Base-by-base conservation (phyloP, 2,329 filamentous ascomycete genomes). In the Thielaviopsis ethacetica region DNA sequence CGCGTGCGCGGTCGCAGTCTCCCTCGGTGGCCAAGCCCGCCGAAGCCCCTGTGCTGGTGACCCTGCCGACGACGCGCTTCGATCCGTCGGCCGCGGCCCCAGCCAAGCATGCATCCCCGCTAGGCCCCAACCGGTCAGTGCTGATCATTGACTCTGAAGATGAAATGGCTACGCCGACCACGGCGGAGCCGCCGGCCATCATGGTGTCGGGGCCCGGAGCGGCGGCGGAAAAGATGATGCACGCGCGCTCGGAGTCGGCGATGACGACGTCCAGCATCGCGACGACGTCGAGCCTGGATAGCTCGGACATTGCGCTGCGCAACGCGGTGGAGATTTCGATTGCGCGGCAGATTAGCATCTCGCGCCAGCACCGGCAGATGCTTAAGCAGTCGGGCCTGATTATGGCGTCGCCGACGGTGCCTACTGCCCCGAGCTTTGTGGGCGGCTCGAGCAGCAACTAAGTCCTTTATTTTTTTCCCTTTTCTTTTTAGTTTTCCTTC, bases 331-430 rank as follows among this genome's bases (percentile, higher is more conserved):
- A 85, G 67, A 74, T 84, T 53, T 85, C 82, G 1, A 85, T 86
- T 63, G 83, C 83, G 0, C 74, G 84, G 1, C 82, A 86, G 67
- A 84, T 86, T 63, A 84, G 79, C 63, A 72, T 86, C 26, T 84
- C 81, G 13, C 72, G 77, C 13, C 75, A 82, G 68, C 83, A 85
- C 67, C 73, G 79, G 19, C 76, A 78, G 65, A 70, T 84, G 62
- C 70, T 85, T 1, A 60, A 62, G 50, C 62, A 58, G 30, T 58
- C 57, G 57, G 62, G 34, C 53, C 30, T 62, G 13, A 59, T 63
- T 50, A 52, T 62, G 17, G 60, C 60, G 4, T 59, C 60, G 1
- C 53, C 61, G 1, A 61, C 61, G 9, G 21, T 24, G 13, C 44
- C 50, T 56, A 62, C 44, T 57, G 62, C 26, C 59, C 65, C 50